A percentile compares a stretch with the other conserved stretches of the same genome.
These are phyloP conservation scores for Clavulina sp. DNA, from an alignment of 768 basidiomycete species.

Conservation along the genomic window DNA sequence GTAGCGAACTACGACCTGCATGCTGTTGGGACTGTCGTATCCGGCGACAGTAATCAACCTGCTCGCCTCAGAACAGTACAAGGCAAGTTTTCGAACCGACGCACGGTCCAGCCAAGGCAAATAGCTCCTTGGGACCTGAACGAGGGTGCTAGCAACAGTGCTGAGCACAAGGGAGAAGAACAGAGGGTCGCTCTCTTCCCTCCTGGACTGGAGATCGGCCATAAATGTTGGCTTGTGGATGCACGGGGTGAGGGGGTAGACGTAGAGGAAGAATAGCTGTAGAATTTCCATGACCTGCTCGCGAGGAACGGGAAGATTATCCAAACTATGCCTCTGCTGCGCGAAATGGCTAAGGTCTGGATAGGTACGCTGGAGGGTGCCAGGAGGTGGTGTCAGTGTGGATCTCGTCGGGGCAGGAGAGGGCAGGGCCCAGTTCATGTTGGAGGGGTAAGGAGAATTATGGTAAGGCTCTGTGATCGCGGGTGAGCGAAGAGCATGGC, in stretches of 20 bases:
- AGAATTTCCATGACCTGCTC: slow-evolving; percentile 70
- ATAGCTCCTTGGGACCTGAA: slow-evolving; percentile 77
- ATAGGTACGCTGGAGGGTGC: neutral
- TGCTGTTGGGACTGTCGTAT: slow-evolving; percentile 70
- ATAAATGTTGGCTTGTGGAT: slow-evolving; percentile 84
- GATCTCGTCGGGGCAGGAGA: neutral
- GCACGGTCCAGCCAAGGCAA: slow-evolving; percentile 58
- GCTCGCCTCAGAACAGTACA: slow-evolving; percentile 69
- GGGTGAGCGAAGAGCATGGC: too few relatives aligned
- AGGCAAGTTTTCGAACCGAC: slow-evolving; percentile 66
- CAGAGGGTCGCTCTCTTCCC: slow-evolving; percentile 76
- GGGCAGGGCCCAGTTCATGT: neutral
- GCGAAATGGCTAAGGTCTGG: neutral
- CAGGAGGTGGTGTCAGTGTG: neutral
- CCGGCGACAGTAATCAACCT: slow-evolving; percentile 62
- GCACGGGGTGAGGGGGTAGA: slow-evolving; percentile 80
- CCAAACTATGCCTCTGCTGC: neutral
- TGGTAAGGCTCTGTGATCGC: too few relatives aligned
- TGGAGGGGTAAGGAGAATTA: neutral
- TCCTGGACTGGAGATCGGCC: slow-evolving; percentile 62
- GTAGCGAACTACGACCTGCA: slow-evolving; percentile 75
- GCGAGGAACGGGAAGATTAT: slow-evolving; percentile 33
- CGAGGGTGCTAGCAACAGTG: slow-evolving; percentile 70
- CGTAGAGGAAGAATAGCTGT: slow-evolving; percentile 83
- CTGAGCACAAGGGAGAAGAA: slow-evolving; percentile 87